phyloP scores from a whole-genome alignment of 2,329 filamentous ascomycete genomes.

The Diaporthe amygdali region DNA sequence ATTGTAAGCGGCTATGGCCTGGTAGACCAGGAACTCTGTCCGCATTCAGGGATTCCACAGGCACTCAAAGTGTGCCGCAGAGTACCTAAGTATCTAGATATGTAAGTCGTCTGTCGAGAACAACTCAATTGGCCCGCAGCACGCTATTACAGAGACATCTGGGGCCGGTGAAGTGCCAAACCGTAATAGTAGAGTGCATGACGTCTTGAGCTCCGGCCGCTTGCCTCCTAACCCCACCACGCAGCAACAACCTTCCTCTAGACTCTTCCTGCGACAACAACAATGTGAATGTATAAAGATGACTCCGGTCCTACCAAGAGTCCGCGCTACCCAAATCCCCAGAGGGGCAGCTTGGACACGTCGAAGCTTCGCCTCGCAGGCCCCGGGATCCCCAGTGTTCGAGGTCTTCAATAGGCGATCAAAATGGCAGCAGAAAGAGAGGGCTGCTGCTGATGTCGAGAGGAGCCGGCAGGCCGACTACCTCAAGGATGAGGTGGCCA shows the following conservation, averaged over 20 bases:
- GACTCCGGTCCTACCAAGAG: constrained; percentile 22
- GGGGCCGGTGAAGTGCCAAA: background rate
- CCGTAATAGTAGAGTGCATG: constrained; percentile 5
- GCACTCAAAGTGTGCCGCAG: background rate
- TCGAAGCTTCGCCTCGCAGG: constrained; percentile 77
- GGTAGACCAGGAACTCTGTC: background rate
- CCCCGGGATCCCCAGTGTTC: constrained; percentile 76
- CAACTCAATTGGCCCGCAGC: background rate
- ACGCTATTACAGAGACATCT: background rate
- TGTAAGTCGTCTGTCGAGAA: background rate
- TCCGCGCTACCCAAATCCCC: constrained; percentile 1
- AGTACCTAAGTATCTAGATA: background rate
- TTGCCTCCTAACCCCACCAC: constrained; percentile 5
- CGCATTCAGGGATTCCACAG: background rate
- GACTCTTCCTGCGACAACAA: background rate
- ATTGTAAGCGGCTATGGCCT: background rate
- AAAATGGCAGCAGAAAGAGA: constrained; percentile 92
- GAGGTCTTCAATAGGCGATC: constrained; percentile 89
- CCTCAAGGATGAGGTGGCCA: constrained; percentile 89
- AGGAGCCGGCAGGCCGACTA: constrained; percentile 86
- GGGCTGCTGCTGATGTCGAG: constrained; percentile 74
- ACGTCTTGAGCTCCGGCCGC: constrained; percentile 7
- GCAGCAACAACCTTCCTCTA: background rate
- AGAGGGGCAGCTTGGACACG: constrained; percentile 30
- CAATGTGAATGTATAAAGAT: constrained; percentile 21